These are phyloP conservation scores for Acrocalymma vagum DNA, from an alignment of 2,329 filamentous ascomycete genomes.

Conservation along the genomic window DNA sequence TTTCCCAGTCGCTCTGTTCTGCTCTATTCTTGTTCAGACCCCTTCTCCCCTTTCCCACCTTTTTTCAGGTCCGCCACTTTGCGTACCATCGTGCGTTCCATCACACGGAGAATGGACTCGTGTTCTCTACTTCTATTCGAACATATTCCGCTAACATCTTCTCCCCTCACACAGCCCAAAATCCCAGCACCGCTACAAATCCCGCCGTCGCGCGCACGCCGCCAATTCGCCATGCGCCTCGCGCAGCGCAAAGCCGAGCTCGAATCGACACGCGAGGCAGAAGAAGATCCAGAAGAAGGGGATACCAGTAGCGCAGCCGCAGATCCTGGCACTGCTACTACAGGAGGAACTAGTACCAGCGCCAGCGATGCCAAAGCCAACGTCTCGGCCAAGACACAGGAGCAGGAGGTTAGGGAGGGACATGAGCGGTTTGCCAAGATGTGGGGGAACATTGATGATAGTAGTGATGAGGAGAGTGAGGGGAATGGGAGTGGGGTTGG, in stretches of 20 bases:
- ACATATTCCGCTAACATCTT: too few relatives aligned
- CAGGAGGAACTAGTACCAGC: not conserved
- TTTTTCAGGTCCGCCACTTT: conserved; percentile 17
- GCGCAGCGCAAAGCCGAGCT: conserved; percentile 58
- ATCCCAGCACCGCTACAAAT: conserved; percentile 74
- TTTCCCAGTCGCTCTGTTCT: conserved; percentile 3
- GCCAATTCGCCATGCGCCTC: conserved; percentile 89
- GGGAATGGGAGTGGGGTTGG: conserved; percentile 8
- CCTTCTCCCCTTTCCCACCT: conserved; percentile 1
- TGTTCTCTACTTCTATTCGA: too few relatives aligned
- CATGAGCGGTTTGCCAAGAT: conserved; percentile 42
- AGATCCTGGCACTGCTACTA: not conserved
- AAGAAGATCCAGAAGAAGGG: conserved; percentile 25
- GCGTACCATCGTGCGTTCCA: too few relatives aligned
- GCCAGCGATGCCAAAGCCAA: conserved; percentile 9
- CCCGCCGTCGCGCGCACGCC: conserved; percentile 83
- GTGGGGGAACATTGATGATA: conserved; percentile 44
- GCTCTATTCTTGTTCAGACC: conserved; percentile 5
- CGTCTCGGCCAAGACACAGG: conserved; percentile 22
- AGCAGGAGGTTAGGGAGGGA: conserved; percentile 40
- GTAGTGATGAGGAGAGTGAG: conserved; percentile 35
- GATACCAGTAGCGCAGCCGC: conserved; percentile 7
- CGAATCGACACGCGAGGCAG: conserved; percentile 30
- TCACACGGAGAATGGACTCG: too few relatives aligned
- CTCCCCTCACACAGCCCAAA: conserved; percentile 12